Conservation (phyloP, 2,329 filamentous ascomycete genomes). For the Phialemoniopsis sp. region DNA sequence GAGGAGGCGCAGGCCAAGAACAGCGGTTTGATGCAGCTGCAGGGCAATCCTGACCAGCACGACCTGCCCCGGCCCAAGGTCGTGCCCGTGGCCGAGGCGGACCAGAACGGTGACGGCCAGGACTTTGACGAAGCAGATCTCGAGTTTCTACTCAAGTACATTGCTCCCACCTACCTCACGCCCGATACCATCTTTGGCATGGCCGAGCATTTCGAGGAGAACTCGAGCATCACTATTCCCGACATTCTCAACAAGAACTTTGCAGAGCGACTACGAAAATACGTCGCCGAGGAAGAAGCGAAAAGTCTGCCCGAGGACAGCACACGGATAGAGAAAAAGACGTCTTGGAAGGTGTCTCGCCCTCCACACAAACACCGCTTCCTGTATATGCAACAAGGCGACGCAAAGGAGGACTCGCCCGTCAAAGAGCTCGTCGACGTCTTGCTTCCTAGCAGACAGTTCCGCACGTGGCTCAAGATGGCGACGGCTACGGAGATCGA, state of each 20-base stretch:
- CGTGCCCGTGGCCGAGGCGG: conserved; percentile 33
- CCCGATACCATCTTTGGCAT: conserved; percentile 87
- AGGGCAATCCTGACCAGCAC: conserved; percentile 86
- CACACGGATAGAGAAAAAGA: conserved; percentile 52
- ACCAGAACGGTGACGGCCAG: conserved; percentile 44
- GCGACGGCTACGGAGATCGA: conserved; percentile 73
- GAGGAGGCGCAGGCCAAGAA: conserved; percentile 86
- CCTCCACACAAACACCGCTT: conserved; percentile 96
- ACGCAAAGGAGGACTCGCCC: conserved; percentile 39
- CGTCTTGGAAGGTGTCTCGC: conserved; percentile 69
- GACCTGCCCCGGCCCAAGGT: conserved; percentile 70
- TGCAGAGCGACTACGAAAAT: conserved; percentile 62
- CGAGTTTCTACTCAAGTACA: conserved; percentile 85
- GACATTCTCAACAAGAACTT: conserved; percentile 78
- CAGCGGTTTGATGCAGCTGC: conserved; percentile 87
- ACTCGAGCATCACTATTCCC: conserved; percentile 72
- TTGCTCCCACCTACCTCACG: conserved; percentile 85
- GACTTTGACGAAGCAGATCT: conserved; percentile 74
- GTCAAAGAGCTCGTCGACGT: conserved; percentile 76
- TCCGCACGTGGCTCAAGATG: conserved; percentile 84
- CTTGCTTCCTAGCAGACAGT: conserved; percentile 78
- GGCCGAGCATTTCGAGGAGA: conserved; percentile 72
- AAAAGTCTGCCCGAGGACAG: conserved; percentile 40
- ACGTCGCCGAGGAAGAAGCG: conserved; percentile 64
- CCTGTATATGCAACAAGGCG: conserved; percentile 66